A percentile compares a stretch with the other conserved stretches of the same genome.
phyloP scores from a whole-genome alignment of 179 eudicot species.

The Amaranthus tricolor region DNA sequence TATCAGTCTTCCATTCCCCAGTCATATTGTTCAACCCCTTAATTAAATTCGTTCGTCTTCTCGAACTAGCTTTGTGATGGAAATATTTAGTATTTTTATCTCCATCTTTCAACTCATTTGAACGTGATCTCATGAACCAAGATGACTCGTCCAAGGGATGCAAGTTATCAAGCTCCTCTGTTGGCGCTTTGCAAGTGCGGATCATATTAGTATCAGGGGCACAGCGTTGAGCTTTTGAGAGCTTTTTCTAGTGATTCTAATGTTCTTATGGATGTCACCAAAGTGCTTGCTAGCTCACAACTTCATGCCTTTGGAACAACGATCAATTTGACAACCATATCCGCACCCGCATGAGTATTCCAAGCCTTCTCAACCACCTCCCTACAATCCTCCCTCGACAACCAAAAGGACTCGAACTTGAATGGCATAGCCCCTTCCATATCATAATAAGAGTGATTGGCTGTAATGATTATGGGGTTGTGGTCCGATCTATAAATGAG shows the following conservation, averaged over 20 bases:
- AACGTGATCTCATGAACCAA: background rate
- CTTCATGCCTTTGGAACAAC: too few species aligned
- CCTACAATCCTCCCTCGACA: too few species aligned
- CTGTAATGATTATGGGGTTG: background rate
- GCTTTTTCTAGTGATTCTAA: background rate
- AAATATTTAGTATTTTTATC: background rate
- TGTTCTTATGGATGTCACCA: background rate
- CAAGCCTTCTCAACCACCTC: background rate
- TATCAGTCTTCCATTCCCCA: background rate
- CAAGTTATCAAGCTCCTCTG: background rate
- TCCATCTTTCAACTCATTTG: background rate
- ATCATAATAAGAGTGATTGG: too few species aligned
- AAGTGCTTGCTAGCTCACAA: background rate
- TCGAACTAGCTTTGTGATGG: background rate
- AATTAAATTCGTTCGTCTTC: background rate
- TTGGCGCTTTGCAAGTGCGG: background rate
- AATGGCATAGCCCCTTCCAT: too few species aligned
- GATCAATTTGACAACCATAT: background rate
- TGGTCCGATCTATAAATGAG: background rate
- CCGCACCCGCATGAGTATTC: background rate
- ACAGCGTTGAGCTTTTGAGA: background rate
- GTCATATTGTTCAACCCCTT: background rate
- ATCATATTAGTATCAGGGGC: background rate
- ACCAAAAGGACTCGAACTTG: too few species aligned
- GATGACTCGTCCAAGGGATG: background rate